These are phyloP conservation scores for Crithidia mellificae DNA, from an alignment of 208 protist species.

Conservation along the genomic window DNA sequence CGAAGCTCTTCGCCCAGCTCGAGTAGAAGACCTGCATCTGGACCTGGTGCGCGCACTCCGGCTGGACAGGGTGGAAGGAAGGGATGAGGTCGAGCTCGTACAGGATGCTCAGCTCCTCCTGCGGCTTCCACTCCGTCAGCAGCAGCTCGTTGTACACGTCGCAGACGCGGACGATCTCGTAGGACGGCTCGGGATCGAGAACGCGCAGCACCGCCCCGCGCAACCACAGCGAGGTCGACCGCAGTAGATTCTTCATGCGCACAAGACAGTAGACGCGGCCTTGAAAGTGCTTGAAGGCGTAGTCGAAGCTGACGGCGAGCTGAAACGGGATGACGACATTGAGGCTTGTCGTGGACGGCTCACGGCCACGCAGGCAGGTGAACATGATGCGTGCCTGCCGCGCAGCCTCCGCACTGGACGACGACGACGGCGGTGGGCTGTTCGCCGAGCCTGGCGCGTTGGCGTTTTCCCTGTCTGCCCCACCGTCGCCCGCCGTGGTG, in stretches of 20 bases:
- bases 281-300: constrained; percentile 72
- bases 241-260: constrained; percentile 58
- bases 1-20: constrained; percentile 53
- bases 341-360: constrained; percentile 50
- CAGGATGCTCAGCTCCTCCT: constrained; percentile 48
- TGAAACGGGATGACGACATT: constrained; percentile 35
- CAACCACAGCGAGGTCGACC: constrained; percentile 74
- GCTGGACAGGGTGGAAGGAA: constrained; percentile 27
- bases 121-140: constrained; percentile 68
- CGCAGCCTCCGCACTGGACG: constrained; percentile 14
- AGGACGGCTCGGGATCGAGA: constrained; percentile 49
- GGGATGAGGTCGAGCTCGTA: constrained; percentile 67
- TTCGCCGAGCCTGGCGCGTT: background rate
- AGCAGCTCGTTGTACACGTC: constrained; percentile 57
- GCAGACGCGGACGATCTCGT: constrained; percentile 67
- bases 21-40: constrained; percentile 81
- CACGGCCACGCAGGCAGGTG: constrained; percentile 48
- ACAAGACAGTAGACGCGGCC: constrained; percentile 80
- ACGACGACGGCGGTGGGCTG: background rate
- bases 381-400: constrained; percentile 45
- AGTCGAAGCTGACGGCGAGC: constrained; percentile 38
- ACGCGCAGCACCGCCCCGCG: constrained; percentile 72
- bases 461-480: background rate
- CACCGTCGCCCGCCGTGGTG: background rate
- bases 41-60: constrained; percentile 56